Conservation (phyloP, 805 yeast genomes). For the Ogataea paradorogensis region DNA sequence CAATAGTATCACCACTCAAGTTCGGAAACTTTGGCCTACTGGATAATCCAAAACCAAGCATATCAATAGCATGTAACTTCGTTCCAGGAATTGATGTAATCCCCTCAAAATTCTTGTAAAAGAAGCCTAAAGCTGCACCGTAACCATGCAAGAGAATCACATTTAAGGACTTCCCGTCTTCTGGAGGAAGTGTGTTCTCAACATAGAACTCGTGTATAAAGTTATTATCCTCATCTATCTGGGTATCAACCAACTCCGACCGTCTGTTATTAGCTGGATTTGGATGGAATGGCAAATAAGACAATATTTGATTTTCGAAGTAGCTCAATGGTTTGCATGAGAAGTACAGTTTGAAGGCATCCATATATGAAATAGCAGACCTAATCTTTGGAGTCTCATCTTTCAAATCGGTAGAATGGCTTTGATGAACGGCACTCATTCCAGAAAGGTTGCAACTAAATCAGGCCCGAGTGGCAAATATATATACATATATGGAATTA, state of each 20-base stretch:
- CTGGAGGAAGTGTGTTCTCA: constrained; percentile 32
- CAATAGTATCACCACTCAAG: constrained; percentile 29
- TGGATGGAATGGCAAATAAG: constrained; percentile 59
- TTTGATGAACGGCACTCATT: background rate
- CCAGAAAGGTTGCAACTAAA: background rate
- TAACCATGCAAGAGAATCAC: constrained; percentile 86
- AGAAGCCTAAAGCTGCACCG: constrained; percentile 86
- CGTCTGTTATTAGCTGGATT: constrained; percentile 45
- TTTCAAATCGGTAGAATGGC: background rate
- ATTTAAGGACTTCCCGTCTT: constrained; percentile 15
- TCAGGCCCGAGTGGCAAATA: constrained; percentile 1
- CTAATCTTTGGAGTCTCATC: background rate
- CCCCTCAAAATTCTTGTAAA: constrained; percentile 62
- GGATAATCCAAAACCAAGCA: constrained; percentile 71
- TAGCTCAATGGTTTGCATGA: constrained; percentile 21
- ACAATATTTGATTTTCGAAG: constrained; percentile 45
- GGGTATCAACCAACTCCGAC: constrained; percentile 50
- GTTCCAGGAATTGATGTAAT: constrained; percentile 51
- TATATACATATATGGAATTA: background rate
- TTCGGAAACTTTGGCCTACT: constrained; percentile 47
- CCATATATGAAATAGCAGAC: constrained; percentile 11
- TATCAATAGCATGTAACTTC: constrained; percentile 63
- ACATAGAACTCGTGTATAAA: constrained; percentile 76
- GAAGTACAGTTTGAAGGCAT: constrained; percentile 29
- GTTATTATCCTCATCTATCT: constrained; percentile 42